Conservation (phyloP, 371 early-diverging fungal genomes). For the Mucor lusitanicus region DNA sequence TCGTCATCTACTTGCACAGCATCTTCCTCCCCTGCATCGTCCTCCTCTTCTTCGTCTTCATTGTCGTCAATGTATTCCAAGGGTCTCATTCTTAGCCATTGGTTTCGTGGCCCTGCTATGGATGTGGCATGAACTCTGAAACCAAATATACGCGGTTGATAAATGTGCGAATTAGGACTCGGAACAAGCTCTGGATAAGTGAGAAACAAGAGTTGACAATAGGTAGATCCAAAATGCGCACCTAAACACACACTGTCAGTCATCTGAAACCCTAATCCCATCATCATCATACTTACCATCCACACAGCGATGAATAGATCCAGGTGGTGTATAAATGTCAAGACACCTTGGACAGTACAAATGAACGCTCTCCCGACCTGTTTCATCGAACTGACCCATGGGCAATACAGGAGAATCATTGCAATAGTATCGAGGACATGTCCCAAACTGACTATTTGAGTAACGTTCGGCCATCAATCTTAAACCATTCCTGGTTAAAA, state of each 20-base stretch:
- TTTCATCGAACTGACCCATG: slow-evolving; percentile 77
- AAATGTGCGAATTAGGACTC: slow-evolving; percentile 47
- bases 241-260: slow-evolving; percentile 45
- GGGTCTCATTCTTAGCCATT: slow-evolving; percentile 72
- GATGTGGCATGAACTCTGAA: slow-evolving; percentile 69
- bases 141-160: slow-evolving; percentile 82
- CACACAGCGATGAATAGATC: slow-evolving; percentile 69
- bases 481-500: slow-evolving; percentile 78
- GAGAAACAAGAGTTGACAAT: slow-evolving; percentile 91
- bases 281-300: slow-evolving; percentile 65
- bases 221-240: slow-evolving; percentile 95
- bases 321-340: slow-evolving; percentile 86
- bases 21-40: background rate
- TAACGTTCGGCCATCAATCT: slow-evolving; percentile 80
- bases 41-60: slow-evolving; percentile 14
- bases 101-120: slow-evolving; percentile 70
- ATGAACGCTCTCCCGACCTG: slow-evolving; percentile 63
- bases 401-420: slow-evolving; percentile 77
- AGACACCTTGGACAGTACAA: slow-evolving; percentile 86
- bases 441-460: slow-evolving; percentile 80
- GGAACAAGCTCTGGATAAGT: slow-evolving; percentile 80
- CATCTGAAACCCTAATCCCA: background rate
- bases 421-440: slow-evolving; percentile 84
- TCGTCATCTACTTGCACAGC: slow-evolving; percentile 1
- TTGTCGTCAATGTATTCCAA: slow-evolving; percentile 37